A percentile compares a stretch with the other conserved stretches of the same genome.
Evolutionary conservation across 176 grass and related monocot genomes (phyloP).

Genomic region (Sorghum bicolor): Sorghum_bicolor_NCBIv3 NC_012875.2:52842001-52842500

Average conservation of each 20-base stretch:
- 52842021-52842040: not conserved
- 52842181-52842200: not conserved
- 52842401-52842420: not conserved
- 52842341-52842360: not conserved
- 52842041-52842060: not conserved
- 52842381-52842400: not conserved
- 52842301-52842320: not conserved
- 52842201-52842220: not conserved
- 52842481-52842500: slow-evolving; percentile 3
- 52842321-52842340: not conserved
- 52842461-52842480: not conserved
- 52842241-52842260: not conserved
- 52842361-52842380: slow-evolving; percentile 20
- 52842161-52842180: not conserved
- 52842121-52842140: not conserved
- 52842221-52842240: not conserved
- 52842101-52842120: not conserved
- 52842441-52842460: not conserved
- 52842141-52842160: not conserved
- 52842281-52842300: not conserved
- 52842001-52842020: too few species aligned
- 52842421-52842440: slow-evolving; percentile 1
- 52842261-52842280: slow-evolving; percentile 7
- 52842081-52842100: too few species aligned
- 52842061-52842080: not conserved